Evolutionary conservation across 805 yeast genomes (phyloP).

Genomic region (Monosporozyma servazzii): DNA sequence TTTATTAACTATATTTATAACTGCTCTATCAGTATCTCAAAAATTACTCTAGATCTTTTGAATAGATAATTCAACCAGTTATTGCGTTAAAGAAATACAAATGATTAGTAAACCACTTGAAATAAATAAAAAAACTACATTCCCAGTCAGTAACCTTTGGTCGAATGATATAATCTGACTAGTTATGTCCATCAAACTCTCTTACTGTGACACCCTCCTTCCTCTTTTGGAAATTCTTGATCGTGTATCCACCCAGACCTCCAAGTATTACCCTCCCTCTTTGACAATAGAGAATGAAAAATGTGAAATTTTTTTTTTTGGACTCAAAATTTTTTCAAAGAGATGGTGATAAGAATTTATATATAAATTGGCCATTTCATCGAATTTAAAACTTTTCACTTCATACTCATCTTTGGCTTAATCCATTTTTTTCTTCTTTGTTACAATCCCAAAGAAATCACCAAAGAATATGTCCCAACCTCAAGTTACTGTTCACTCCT

Average conservation of each 20-base stretch:
- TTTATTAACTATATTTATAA: no score
- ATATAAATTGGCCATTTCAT: not conserved
- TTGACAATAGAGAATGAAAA: not conserved
- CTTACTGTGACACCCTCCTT: not conserved
- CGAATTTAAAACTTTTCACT: not conserved
- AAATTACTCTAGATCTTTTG: no score
- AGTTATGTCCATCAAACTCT: no score
- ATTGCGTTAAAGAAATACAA: no score
- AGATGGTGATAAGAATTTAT: not conserved
- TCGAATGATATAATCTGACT: no score
- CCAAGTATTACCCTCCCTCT: not conserved
- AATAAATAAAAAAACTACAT: no score
- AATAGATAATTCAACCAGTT: no score
- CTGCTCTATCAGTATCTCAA: no score
- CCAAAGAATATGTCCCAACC: constrained; percentile 61
- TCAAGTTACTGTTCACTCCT: constrained; percentile 90
- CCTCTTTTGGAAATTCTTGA: no score
- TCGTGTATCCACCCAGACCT: not conserved
- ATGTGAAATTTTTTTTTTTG: not conserved
- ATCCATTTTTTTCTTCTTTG: not conserved
- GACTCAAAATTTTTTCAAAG: not conserved
- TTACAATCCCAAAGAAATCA: not conserved
- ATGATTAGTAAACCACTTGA: no score
- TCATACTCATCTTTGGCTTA: not conserved
- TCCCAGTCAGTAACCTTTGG: no score